A percentile compares a stretch with the other conserved stretches of the same genome.
Evolutionary conservation across 2,329 filamentous ascomycete species (phyloP).

Genomic region (Fusarium coicis): DNA sequence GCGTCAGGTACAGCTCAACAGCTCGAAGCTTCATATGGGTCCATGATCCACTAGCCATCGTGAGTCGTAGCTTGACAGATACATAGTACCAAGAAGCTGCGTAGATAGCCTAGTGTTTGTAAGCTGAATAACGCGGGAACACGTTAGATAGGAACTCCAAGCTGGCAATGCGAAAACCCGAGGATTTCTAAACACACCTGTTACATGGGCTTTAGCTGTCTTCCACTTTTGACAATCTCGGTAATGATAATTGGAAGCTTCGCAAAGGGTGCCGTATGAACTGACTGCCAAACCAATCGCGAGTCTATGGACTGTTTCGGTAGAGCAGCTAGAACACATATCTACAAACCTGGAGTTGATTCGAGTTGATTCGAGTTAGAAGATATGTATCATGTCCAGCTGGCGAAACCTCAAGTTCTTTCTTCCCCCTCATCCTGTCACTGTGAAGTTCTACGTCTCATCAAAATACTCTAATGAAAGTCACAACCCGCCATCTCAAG

Average conservation of each 20-base stretch:
- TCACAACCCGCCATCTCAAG: background rate
- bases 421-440: background rate
- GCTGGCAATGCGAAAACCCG: background rate
- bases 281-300: background rate
- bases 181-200: background rate
- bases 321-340: background rate
- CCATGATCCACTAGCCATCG: background rate
- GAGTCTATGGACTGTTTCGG: background rate
- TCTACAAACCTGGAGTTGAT: background rate
- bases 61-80: background rate
- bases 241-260: background rate
- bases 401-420: background rate
- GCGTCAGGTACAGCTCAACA: background rate
- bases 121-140: background rate
- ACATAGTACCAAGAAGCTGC: background rate
- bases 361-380: background rate
- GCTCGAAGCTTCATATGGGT: background rate
- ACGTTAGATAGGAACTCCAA: background rate
- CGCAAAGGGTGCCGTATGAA: background rate
- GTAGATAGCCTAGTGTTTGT: background rate
- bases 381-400: background rate
- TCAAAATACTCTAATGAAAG: too few relatives aligned
- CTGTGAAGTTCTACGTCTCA: background rate
- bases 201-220: background rate
- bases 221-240: background rate